Evolutionary conservation across 2,329 filamentous ascomycete genomes (phyloP).

Genomic region (Tolypocladium pustulatum): DNA sequence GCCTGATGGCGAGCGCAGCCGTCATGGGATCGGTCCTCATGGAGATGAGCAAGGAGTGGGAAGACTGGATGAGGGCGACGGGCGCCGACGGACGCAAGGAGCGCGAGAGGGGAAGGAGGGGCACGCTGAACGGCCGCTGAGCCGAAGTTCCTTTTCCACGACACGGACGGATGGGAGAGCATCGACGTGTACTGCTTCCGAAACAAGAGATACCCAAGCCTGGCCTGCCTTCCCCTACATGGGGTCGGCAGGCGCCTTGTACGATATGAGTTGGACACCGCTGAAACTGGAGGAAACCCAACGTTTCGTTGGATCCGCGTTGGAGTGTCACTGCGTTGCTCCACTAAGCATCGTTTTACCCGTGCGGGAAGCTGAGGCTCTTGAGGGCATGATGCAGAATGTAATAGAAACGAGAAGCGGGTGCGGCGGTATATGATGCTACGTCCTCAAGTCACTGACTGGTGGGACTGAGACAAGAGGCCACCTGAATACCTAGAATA

Average conservation of each 20-base stretch:
- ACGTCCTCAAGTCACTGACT: neutral
- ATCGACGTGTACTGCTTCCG: neutral
- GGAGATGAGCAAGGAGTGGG: conserved; percentile 92
- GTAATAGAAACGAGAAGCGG: neutral
- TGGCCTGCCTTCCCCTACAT: neutral
- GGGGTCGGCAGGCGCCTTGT: neutral
- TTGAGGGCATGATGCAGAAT: neutral
- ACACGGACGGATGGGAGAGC: neutral
- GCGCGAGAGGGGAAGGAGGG: conserved; percentile 18
- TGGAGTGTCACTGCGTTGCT: neutral
- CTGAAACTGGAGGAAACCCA: neutral
- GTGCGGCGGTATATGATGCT: neutral
- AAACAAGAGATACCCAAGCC: neutral
- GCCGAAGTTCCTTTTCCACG: neutral
- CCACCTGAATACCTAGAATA: neutral
- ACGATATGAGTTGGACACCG: neutral
- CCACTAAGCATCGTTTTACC: neutral
- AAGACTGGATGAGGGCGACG: conserved; percentile 65
- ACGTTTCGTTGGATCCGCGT: neutral
- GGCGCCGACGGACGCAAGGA: conserved; percentile 26
- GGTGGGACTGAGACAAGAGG: no score
- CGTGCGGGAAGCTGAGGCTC: no score
- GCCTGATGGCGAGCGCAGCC: conserved; percentile 83
- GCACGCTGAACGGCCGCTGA: conserved; percentile 11
- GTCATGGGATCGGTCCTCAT: conserved; percentile 94